These are phyloP conservation scores for Alternaria solani DNA, from an alignment of 2,329 filamentous ascomycete genomes.

Conservation along the genomic window DNA sequence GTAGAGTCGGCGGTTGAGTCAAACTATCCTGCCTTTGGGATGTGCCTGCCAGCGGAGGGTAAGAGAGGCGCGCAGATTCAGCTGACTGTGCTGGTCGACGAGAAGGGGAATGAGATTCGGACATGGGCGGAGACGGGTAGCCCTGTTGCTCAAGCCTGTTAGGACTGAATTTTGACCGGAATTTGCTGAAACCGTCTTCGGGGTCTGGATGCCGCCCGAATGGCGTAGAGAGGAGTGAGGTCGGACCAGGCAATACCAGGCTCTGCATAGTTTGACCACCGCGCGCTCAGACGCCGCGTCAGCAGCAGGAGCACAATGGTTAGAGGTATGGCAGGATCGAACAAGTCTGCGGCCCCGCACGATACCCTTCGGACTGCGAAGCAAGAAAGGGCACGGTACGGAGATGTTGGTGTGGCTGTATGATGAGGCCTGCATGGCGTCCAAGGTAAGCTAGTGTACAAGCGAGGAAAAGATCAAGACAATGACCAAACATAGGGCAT, in stretches of 20 bases:
- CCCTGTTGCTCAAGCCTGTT: conserved; percentile 45
- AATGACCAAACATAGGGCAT: conserved; percentile 22
- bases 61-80: conserved; percentile 43
- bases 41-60: conserved; percentile 32
- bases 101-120: conserved; percentile 57
- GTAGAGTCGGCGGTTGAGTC: conserved; percentile 37
- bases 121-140: conserved; percentile 62
- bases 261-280: conserved; percentile 53
- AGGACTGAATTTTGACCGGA: conserved; percentile 47
- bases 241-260: conserved; percentile 51
- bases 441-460: conserved; percentile 42
- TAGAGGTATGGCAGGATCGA: conserved; percentile 33
- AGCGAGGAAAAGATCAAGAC: conserved; percentile 26
- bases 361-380: conserved; percentile 25
- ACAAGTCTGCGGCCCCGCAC: conserved; percentile 23
- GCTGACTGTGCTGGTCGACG: conserved; percentile 47
- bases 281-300: conserved; percentile 47
- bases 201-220: conserved; percentile 49
- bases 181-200: conserved; percentile 46
- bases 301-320: conserved; percentile 45
- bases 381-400: conserved; percentile 30
- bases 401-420: conserved; percentile 31
- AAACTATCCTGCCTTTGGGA: conserved; percentile 36
- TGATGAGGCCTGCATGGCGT: conserved; percentile 42
- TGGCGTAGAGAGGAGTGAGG: conserved; percentile 47